Conservation (phyloP, 169 alveolate species). For the Cryptosporidium parvum region DNA sequence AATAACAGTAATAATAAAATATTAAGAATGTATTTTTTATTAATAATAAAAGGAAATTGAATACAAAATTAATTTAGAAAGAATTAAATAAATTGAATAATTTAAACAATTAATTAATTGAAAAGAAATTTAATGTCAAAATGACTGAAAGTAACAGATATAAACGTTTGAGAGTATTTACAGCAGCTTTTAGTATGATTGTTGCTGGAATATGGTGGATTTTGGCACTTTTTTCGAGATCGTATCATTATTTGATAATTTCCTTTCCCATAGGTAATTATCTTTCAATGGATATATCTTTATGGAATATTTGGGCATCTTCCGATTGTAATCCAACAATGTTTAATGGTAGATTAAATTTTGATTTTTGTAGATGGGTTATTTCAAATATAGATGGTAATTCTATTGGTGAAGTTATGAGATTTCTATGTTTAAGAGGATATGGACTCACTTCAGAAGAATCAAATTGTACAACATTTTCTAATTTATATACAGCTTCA, state of each 20-base stretch:
- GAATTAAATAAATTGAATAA: background rate
- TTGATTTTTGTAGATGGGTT: conserved; percentile 67
- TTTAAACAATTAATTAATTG: background rate
- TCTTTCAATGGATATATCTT: conserved; percentile 65
- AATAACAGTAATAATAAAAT: too few relatives aligned
- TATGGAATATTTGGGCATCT: conserved; percentile 76
- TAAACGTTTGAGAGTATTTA: conserved; percentile 55
- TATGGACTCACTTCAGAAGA: conserved; percentile 42
- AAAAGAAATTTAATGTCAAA: background rate
- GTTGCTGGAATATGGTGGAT: conserved; percentile 71
- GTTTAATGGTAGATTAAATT: conserved; percentile 31
- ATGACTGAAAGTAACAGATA: conserved; percentile 2
- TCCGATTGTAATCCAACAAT: conserved; percentile 62
- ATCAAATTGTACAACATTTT: conserved; percentile 62
- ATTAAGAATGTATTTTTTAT: background rate
- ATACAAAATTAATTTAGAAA: background rate
- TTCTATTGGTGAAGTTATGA: conserved; percentile 74
- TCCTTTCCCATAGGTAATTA: conserved; percentile 71
- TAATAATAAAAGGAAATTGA: background rate
- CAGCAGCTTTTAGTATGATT: conserved; percentile 46
- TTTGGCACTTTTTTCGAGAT: conserved; percentile 52
- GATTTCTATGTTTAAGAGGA: conserved; percentile 67
- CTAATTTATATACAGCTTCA: conserved; percentile 63
- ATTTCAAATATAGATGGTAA: conserved; percentile 72
- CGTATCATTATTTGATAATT: conserved; percentile 62